Evolutionary conservation across 768 basidiomycete species (phyloP), one percentile per base, ranked within the genome.

Genomic region (Lepiota subincarnata): DNA sequence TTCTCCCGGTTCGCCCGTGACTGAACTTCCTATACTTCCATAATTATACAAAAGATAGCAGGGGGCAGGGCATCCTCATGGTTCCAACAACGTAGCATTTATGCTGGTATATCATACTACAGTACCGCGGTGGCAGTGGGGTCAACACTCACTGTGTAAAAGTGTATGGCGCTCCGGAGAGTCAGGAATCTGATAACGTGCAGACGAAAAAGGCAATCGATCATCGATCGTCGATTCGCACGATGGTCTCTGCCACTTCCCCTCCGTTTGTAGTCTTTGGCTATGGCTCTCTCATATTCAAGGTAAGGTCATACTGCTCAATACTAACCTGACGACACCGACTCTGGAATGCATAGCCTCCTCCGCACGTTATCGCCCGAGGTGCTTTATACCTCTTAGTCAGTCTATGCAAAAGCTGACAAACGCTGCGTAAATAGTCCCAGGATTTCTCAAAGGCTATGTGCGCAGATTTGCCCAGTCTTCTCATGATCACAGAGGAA

Each of bases 401-500:
- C 26, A 11, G 14, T 35, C 36, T 36, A 31, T 5, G 12, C 24
- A 16, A 28, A 40, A 10, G 16, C 31, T 16, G 13, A 34, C 16
- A 11, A 39, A 28, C 11, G 13, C 36, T 36, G 22, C 6, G 26
- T 16, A 12, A 31, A 6, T 53, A 87, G 89, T 76, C 0, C 76
- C 89, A 0, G 94, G 94, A 8, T 97, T 86, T 62, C 72, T 97
- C 59, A 96, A 93, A 70, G 90, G 90, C 31, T 93, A 92, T 56
- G 89, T 95, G 0, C 81, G 93, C 1, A 75, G 94, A 22, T 97
- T 97, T 62, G 91, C 93, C 0, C 92, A 96, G 69, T 81, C 82
- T 64, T 95, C 92, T 52, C 89, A 92, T 65, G 94, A 98, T 64
- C 94, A 98, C 68, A 79, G 94, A 10, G 94, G 94, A 16, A 95